Percentiles rank a stretch among this genome's conserved stretches.
These are phyloP conservation scores for Chrysosporium queenslandicum DNA, from an alignment of 2,329 filamentous ascomycete species.

Conservation along the genomic window DNA sequence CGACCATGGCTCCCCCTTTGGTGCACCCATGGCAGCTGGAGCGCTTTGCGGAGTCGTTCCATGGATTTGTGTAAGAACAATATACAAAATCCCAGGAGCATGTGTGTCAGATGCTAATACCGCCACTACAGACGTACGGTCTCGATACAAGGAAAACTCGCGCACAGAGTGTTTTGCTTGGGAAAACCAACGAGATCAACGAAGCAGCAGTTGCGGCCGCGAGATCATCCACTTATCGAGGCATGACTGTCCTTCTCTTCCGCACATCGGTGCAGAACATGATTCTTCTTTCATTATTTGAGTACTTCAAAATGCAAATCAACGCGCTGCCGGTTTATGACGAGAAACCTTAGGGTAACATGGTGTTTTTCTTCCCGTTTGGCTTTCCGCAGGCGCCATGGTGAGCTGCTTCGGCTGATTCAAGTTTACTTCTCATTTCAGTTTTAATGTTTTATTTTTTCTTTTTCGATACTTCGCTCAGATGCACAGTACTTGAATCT, in stretches of 20 bases:
- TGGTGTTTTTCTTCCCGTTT: neutral
- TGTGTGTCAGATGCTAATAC: slow-evolving; percentile 8
- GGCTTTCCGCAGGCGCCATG: neutral
- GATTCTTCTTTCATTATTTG: slow-evolving; percentile 40
- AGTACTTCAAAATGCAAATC: slow-evolving; percentile 38
- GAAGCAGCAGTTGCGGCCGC: slow-evolving; percentile 33
- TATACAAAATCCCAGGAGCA: neutral
- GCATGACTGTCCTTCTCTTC: slow-evolving; percentile 39
- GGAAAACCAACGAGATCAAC: slow-evolving; percentile 34
- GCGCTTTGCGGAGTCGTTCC: slow-evolving; percentile 40
- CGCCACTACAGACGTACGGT: slow-evolving; percentile 35
- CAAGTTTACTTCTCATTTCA: neutral
- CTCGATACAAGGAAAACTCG: slow-evolving; percentile 43
- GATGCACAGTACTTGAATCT: neutral
- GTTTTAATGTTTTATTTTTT: neutral
- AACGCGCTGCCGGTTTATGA: slow-evolving; percentile 25
- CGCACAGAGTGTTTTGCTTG: slow-evolving; percentile 39
- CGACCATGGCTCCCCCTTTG: slow-evolving; percentile 35
- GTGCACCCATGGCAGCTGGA: slow-evolving; percentile 37
- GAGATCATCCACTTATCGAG: slow-evolving; percentile 39
- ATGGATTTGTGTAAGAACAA: slow-evolving; percentile 37
- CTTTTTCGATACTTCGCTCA: neutral
- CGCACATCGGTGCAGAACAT: slow-evolving; percentile 41
- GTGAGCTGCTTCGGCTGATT: neutral
- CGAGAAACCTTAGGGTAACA: neutral